Conservation (phyloP, 2,329 filamentous ascomycete genomes). For the Sphaerulina musiva region DNA sequence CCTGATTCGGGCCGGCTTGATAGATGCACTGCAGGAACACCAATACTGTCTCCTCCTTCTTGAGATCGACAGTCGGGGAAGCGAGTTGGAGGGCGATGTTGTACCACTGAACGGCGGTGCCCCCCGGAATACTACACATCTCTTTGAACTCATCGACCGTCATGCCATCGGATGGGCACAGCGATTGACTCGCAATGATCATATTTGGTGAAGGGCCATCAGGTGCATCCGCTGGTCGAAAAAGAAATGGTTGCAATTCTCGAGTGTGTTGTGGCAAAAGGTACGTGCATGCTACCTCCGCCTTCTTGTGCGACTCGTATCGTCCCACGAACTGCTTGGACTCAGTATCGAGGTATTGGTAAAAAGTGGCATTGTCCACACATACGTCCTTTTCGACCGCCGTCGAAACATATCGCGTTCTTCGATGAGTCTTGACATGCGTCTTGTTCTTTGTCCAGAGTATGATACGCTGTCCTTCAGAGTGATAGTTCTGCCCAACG, state of each 20-base stretch:
- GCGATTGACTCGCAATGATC: constrained; percentile 43
- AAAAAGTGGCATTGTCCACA: constrained; percentile 42
- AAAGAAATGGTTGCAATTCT: constrained; percentile 2
- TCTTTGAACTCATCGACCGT: constrained; percentile 50
- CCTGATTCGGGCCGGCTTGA: constrained; percentile 44
- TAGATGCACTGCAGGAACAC: constrained; percentile 49
- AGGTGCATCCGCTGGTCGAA: background rate
- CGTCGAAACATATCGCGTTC: constrained; percentile 21
- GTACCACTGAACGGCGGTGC: constrained; percentile 44
- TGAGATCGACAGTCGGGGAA: constrained; percentile 54
- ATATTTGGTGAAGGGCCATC: constrained; percentile 20
- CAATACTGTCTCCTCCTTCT: constrained; percentile 44
- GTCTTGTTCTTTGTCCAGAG: constrained; percentile 45
- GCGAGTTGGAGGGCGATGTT: constrained; percentile 47
- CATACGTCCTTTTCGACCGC: constrained; percentile 40
- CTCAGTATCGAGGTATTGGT: constrained; percentile 44
- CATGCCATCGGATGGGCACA: constrained; percentile 42
- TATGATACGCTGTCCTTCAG: constrained; percentile 26
- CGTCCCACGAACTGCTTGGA: background rate
- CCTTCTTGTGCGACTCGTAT: background rate
- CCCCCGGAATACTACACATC: constrained; percentile 45
- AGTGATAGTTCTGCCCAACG: background rate
- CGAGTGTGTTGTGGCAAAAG: background rate
- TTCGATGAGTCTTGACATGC: constrained; percentile 45
- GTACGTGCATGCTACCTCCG: background rate